Evolutionary conservation across 176 grass and related monocot genomes (phyloP).

Genomic region (Phyllostachys edulis): DNA sequence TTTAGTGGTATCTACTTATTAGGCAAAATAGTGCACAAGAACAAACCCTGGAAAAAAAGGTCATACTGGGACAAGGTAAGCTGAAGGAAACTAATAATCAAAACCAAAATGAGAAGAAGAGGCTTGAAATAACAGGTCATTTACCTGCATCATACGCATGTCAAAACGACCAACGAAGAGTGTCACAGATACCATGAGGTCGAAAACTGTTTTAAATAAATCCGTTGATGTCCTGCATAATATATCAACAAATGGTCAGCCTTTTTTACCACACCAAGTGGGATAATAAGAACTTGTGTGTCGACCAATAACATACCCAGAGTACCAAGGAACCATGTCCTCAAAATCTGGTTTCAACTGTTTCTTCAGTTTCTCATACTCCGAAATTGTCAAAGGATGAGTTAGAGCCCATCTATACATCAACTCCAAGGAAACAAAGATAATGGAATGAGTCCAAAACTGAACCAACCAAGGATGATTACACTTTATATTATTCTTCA

Average conservation of each 20-base stretch:
- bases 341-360: slow-evolving; percentile 95
- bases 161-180: slow-evolving; percentile 96
- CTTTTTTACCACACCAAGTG: slow-evolving; percentile 17
- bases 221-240: slow-evolving; percentile 88
- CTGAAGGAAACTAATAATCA: neutral
- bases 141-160: slow-evolving; percentile 99
- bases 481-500: neutral
- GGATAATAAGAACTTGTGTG: slow-evolving; percentile 30
- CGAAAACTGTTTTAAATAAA: slow-evolving; percentile 97
- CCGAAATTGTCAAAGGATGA: slow-evolving; percentile 75
- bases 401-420: slow-evolving; percentile 81
- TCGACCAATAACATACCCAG: slow-evolving; percentile 64
- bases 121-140: neutral
- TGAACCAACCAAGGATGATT: slow-evolving; percentile 5
- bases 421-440: slow-evolving; percentile 22
- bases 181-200: slow-evolving; percentile 98
- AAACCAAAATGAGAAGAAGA: neutral
- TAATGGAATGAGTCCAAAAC: slow-evolving; percentile 4
- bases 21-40: neutral
- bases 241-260: slow-evolving; percentile 11
- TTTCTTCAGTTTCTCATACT: slow-evolving; percentile 94
- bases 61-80: neutral
- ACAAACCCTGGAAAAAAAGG: neutral
- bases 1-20: neutral
- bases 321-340: slow-evolving; percentile 99